Base-by-base conservation (phyloP, 768 basidiomycete species). In the Dentipellis fragilis region DNA sequence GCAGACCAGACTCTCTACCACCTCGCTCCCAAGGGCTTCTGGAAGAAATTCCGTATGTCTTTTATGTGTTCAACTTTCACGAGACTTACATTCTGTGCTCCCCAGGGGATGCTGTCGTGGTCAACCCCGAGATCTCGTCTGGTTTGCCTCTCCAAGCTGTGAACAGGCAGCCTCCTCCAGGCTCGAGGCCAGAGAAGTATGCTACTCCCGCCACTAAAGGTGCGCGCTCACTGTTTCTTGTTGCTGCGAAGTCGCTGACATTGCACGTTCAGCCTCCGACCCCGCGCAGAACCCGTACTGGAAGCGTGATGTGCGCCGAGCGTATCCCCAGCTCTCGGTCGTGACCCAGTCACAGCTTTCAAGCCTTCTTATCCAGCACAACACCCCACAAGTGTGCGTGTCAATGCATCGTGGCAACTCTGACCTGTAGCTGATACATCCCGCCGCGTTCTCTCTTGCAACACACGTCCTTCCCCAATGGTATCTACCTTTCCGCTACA, bases 1-100 rank as follows among this genome's bases (percentile, higher is more conserved):
- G 89, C 91, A 60, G 91, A 96, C 66, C 84, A 87, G 38, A 93
- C 89, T 2, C 78, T 92, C 47, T 96, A 96, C 71, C 93, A 96
- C 67, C 80, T 92, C 63, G 82, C 80, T 64, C 85, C 88, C 22
- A 84, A 86, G 70, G 93, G 93, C 9, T 94, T 95, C 69, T 95
- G 93, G 93, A 95, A 94, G 81, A 92, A 88, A 75, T 92, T 96
- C 66, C 83, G 93, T 93, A 63, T 57, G 90, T 76, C 39, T 17
- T 6, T 22, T 11, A 2, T 36, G 14, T 23, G 10, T 9, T 38
- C 49, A 48, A 14, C 9, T 16, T 10, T 29, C 16, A 40, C 14
- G n/a, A 2, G n/a, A 29, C 21, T 21, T 51, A 29, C 22, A 37
- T 19, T 38, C 39, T 17, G 53, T 36, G 29, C 34, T 10, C 45